Base-by-base conservation (phyloP, 208 protist genomes). In the Giardia muris region DNA sequence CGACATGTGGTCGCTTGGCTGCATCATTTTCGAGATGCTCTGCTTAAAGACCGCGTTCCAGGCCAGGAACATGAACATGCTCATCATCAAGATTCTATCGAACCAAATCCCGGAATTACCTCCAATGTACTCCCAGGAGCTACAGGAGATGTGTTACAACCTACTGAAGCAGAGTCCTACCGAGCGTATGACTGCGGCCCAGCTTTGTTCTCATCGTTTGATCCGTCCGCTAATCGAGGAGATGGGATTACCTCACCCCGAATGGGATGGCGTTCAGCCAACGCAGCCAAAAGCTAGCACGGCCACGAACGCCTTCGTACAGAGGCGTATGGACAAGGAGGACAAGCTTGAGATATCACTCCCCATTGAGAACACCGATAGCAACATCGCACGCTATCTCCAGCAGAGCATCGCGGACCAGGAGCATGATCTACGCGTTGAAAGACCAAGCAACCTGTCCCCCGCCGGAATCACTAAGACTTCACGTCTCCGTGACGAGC, bases 1-100 rank as follows among this genome's bases (percentile, higher is more conserved):
- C 2, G 94, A 95, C 89, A 42, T 94, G 0, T 95, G 94, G 94
- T 92, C 93, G 30, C 87, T 95, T 30, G 94, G 94, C 39, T 93
- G 93, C 47, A 57, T 94, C 3, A 43, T 94, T 4, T 95, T 93
- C 87, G 94, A 95, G 57, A 89, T 95, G 44, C 86, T 89, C 4
- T 45, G 19, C 19, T 4, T 45, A 4, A 89, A 89, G 42, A 43
- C 86, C n/a, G 19, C 86, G 86, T 89, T 89, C 45, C 4, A 45
- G 42, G 42, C 19, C 86, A 45, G 42, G 19, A 89, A 89, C 86
- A 45, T 89, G 4, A 89, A 45, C 19, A 43, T 43, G 19, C 86
- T 89, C 86, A 89, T 89, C 10, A 76, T 76, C 19, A 76, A 76
- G 57, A 76, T 76, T 30, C 19, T 76, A 39, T 76, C 57, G 19